These are phyloP conservation scores for Rostrohypoxylon terebratum DNA, from an alignment of 495 filamentous ascomycete genomes.

Conservation along the genomic window DNA sequence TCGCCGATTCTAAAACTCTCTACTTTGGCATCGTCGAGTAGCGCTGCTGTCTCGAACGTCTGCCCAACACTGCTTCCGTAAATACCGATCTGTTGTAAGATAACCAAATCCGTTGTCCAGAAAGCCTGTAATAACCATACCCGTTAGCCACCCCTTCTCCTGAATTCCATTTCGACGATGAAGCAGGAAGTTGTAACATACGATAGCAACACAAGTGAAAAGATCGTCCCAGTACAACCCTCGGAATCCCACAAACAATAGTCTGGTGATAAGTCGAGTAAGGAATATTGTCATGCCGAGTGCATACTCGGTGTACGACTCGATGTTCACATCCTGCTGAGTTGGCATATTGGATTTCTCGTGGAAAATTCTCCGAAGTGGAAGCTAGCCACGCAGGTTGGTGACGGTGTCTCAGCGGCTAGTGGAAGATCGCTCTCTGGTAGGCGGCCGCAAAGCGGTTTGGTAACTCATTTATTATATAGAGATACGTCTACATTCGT, in stretches of 20 bases:
- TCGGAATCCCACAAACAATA: conserved; percentile 18
- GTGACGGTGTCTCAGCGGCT: conserved; percentile 1
- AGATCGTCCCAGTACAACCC: conserved; percentile 22
- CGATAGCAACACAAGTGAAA: conserved; percentile 22
- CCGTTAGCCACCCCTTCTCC: background rate
- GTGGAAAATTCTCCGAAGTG: background rate
- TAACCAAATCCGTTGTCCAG: conserved; percentile 24
- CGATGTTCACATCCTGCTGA: conserved; percentile 27
- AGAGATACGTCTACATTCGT: conserved; percentile 6
- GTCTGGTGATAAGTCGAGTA: conserved; percentile 9
- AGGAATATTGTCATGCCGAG: conserved; percentile 25
- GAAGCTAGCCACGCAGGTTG: background rate
- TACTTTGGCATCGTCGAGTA: conserved; percentile 13
- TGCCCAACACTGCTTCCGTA: conserved; percentile 30
- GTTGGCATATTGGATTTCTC: conserved; percentile 22
- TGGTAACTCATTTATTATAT: conserved; percentile 9
- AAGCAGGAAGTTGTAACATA: background rate
- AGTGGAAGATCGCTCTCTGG: background rate
- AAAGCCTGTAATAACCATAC: background rate
- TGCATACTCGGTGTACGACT: conserved; percentile 25
- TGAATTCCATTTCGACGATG: background rate
- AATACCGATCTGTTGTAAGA: conserved; percentile 23
- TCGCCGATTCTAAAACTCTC: conserved; percentile 27
- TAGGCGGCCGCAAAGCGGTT: conserved; percentile 3
- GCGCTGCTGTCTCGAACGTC: conserved; percentile 11